phyloP scores from a whole-genome alignment of 2,329 filamentous ascomycete genomes.

The Fusarium transvaalense region DNA sequence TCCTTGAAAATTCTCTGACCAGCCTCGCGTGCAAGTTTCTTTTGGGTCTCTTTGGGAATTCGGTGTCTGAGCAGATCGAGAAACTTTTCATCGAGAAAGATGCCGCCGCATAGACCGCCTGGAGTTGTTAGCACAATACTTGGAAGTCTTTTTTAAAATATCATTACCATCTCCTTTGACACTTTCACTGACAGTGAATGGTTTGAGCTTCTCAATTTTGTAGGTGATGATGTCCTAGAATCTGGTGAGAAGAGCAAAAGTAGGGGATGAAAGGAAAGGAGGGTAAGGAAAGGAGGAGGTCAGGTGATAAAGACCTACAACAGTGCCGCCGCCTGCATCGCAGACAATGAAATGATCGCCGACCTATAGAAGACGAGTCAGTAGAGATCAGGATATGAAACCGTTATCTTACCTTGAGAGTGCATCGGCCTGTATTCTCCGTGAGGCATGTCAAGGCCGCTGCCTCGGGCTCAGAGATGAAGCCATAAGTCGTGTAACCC shows the following conservation, averaged over 20 bases:
- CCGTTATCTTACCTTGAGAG: conserved; percentile 38
- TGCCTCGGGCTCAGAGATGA: conserved; percentile 61
- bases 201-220: conserved; percentile 42
- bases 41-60: conserved; percentile 35
- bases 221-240: conserved; percentile 58
- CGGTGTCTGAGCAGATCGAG: conserved; percentile 43
- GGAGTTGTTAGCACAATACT: not conserved
- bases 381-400: not conserved
- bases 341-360: conserved; percentile 53
- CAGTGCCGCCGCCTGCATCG: conserved; percentile 56
- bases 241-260: not conserved
- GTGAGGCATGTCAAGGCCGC: conserved; percentile 57
- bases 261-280: not conserved
- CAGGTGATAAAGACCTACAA: conserved; percentile 42
- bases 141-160: not conserved
- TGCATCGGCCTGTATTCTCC: conserved; percentile 42
- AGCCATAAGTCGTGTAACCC: conserved; percentile 51
- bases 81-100: conserved; percentile 59
- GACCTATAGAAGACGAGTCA: conserved; percentile 1
- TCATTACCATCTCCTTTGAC: conserved; percentile 54
- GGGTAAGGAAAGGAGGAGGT: not conserved
- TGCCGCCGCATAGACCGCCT: conserved; percentile 57
- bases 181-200: conserved; percentile 53
- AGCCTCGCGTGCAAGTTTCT: conserved; percentile 1
- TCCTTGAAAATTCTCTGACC: conserved; percentile 40